phyloP scores from a whole-genome alignment of 768 basidiomycete genomes.

The Tulasnella sp. region DNA sequence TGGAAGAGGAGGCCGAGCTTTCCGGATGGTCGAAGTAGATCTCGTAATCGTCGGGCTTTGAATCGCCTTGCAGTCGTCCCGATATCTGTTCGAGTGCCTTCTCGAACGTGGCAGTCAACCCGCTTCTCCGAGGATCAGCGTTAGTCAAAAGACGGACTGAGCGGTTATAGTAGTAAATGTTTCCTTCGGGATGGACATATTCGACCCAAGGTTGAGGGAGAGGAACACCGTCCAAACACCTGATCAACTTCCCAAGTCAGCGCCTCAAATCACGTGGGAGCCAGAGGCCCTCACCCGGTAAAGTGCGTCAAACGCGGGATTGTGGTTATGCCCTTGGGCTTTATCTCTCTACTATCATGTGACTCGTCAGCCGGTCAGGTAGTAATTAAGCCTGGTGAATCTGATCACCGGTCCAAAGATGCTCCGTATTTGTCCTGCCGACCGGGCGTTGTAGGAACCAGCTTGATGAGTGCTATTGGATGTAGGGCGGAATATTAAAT shows the following conservation, averaged over 20 bases:
- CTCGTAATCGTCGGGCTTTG: neutral
- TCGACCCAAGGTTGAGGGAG: neutral
- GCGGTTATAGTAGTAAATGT: neutral
- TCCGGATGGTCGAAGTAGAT: neutral
- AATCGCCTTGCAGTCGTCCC: neutral
- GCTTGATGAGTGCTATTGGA: neutral
- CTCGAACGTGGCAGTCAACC: neutral
- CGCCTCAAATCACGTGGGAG: neutral
- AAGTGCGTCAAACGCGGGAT: neutral
- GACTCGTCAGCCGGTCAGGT: neutral
- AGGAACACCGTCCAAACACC: neutral
- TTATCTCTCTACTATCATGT: neutral
- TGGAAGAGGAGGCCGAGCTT: neutral
- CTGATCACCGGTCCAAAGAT: neutral
- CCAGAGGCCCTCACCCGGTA: neutral
- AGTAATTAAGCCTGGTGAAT: neutral
- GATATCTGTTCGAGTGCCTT: neutral
- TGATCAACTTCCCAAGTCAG: neutral
- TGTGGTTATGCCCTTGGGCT: neutral
- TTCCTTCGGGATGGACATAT: neutral
- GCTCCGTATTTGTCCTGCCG: neutral
- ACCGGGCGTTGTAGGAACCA: neutral
- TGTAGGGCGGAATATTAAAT: neutral
- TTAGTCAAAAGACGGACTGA: neutral
- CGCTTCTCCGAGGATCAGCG: neutral